Conservation (phyloP, 2,329 filamentous ascomycete genomes). For the Aspergillus felis region DNA sequence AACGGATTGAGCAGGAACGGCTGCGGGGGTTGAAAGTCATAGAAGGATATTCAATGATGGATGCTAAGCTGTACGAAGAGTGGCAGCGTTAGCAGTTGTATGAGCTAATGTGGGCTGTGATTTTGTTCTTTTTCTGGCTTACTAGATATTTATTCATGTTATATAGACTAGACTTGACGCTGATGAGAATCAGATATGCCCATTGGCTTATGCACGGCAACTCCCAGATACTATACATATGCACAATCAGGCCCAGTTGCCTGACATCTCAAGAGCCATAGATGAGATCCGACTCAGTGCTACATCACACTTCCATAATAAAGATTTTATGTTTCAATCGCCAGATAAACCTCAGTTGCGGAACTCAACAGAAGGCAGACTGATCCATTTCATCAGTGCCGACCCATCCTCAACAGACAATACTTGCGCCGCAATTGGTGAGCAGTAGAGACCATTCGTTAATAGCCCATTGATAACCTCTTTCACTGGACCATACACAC, state of each 20-base stretch:
- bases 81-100: conserved; percentile 24
- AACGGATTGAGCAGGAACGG: conserved; percentile 56
- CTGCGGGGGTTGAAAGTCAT: conserved; percentile 53
- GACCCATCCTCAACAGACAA: not conserved
- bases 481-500: not conserved
- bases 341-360: too few species aligned
- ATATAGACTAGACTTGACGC: not conserved
- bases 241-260: too few species aligned
- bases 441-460: not conserved
- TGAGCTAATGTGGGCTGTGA: not conserved
- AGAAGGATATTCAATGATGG: conserved; percentile 52
- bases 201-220: too few species aligned
- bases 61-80: conserved; percentile 49
- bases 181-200: not conserved
- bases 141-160: not conserved
- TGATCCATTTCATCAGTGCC: not conserved
- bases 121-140: not conserved
- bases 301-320: too few species aligned
- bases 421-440: not conserved
- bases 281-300: too few species aligned
- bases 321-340: too few species aligned
- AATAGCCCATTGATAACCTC: not conserved
- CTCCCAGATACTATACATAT: too few species aligned
- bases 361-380: not conserved
- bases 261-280: too few species aligned